Evolutionary conservation across 1,284 basidiomycete genomes (phyloP).

Genomic region (Naganishia sp.): DNA sequence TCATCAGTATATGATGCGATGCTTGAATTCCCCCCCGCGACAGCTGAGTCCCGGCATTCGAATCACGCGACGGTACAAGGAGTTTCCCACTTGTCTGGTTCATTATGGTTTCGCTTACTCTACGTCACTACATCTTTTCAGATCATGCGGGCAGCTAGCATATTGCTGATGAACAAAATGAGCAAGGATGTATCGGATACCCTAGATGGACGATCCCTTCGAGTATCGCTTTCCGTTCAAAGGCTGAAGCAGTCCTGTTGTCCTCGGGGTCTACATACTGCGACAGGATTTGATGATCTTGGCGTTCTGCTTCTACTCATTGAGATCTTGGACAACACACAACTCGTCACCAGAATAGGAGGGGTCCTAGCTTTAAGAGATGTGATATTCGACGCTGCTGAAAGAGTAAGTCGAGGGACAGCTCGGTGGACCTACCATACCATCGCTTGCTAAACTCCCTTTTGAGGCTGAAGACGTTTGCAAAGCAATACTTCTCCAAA

Average conservation of each 20-base stretch:
- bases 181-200: background rate
- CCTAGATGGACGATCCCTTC: too few relatives aligned
- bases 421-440: conserved; percentile 36
- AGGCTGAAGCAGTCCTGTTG: too few relatives aligned
- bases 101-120: conserved; percentile 3
- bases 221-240: too few relatives aligned
- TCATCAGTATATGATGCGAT: conserved; percentile 80
- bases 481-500: conserved; percentile 58
- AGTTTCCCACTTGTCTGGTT: conserved; percentile 40
- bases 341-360: too few relatives aligned
- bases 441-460: conserved; percentile 53
- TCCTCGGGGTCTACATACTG: background rate
- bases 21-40: conserved; percentile 64
- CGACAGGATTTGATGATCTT: background rate
- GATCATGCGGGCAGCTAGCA: conserved; percentile 39
- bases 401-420: conserved; percentile 40
- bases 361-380: background rate
- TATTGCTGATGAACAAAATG: conserved; percentile 37
- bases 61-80: conserved; percentile 52
- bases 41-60: conserved; percentile 47
- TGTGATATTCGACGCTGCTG: conserved; percentile 36
- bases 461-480: conserved; percentile 56
- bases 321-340: too few relatives aligned
- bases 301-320: background rate
- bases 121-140: conserved; percentile 55